Evolutionary conservation across 2,329 filamentous ascomycete genomes (phyloP).

Genomic region (Hypoxylon sp.): DNA sequence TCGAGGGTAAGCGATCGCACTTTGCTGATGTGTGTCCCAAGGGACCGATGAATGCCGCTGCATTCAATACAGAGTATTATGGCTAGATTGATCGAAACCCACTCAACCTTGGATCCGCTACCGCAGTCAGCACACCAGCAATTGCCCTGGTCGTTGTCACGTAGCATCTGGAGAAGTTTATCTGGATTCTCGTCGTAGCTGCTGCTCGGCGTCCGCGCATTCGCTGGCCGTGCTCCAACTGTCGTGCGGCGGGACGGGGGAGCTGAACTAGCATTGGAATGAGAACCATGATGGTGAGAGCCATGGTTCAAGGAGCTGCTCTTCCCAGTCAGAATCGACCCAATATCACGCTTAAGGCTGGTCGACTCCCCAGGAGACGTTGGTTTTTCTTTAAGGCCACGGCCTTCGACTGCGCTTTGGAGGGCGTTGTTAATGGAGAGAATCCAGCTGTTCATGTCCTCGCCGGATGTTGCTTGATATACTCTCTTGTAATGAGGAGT

Average conservation of each 20-base stretch:
- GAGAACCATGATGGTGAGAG: conserved; percentile 65
- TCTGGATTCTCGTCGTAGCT: conserved; percentile 85
- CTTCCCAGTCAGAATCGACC: conserved; percentile 92
- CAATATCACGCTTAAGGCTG: conserved; percentile 84
- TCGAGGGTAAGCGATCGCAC: conserved; percentile 94
- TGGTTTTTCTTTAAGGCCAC: conserved; percentile 69
- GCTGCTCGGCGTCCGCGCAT: conserved; percentile 75
- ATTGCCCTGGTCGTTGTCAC: conserved; percentile 92
- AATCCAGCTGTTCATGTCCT: conserved; percentile 99
- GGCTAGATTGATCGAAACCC: conserved; percentile 98
- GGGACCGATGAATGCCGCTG: conserved; percentile 94
- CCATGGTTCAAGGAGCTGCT: conserved; percentile 74
- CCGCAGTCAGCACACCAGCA: conserved; percentile 95
- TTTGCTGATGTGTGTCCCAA: conserved; percentile 98
- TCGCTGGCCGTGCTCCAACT: conserved; percentile 86
- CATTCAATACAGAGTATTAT: conserved; percentile 98
- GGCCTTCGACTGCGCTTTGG: conserved; percentile 93
- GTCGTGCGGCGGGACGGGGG: conserved; percentile 86
- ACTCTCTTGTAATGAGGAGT: conserved; percentile 96
- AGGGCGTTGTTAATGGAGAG: conserved; percentile 95
- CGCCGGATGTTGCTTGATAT: conserved; percentile 97
- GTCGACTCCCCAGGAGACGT: conserved; percentile 61
- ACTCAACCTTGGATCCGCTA: conserved; percentile 92
- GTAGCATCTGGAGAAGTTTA: conserved; percentile 85
- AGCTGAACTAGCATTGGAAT: conserved; percentile 62